Conservation (phyloP, 176 grass and related monocot genomes). For the Guadua angustifolia region DNA sequence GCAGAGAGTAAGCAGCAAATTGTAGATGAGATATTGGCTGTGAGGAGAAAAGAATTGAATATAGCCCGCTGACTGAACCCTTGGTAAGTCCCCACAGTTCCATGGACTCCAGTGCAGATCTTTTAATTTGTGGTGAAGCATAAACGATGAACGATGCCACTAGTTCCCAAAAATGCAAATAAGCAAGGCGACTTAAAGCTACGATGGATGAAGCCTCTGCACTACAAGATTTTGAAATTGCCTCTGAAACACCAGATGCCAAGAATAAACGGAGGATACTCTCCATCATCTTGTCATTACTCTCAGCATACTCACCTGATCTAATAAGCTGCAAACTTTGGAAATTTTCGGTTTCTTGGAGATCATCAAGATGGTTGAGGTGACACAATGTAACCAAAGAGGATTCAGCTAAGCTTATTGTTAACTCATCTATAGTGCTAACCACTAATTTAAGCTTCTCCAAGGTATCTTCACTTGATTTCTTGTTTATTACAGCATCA, state of each 20-base stretch:
- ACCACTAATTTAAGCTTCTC: conserved; percentile 66
- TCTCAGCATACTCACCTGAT: conserved; percentile 61
- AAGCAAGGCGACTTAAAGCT: conserved; percentile 60
- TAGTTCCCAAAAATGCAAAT: conserved; percentile 85
- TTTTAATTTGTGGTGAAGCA: conserved; percentile 71
- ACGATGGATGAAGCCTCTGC: conserved; percentile 68
- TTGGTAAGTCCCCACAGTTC: conserved; percentile 89
- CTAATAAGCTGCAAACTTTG: conserved; percentile 50
- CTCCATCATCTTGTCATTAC: conserved; percentile 66
- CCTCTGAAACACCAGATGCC: conserved; percentile 73
- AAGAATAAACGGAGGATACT: conserved; percentile 86
- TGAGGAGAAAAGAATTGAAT: conserved; percentile 85
- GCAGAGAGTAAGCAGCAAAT: conserved; percentile 76
- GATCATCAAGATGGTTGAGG: conserved; percentile 55
- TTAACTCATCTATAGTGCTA: conserved; percentile 55
- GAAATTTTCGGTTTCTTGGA: conserved; percentile 51
- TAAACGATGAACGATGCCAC: conserved; percentile 75
- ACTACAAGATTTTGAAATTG: conserved; percentile 64
- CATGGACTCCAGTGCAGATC: conserved; percentile 79
- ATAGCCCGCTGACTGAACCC: conserved; percentile 68
- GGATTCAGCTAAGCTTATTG: conserved; percentile 60
- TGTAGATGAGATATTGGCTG: conserved; percentile 75
- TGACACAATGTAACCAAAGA: conserved; percentile 72
- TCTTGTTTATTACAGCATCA: conserved; percentile 50
- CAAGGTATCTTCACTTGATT: conserved; percentile 44